Percentiles rank a stretch among this genome's conserved stretches.
These are phyloP conservation scores for Candida coleopterorum DNA, from an alignment of 805 yeast genomes.

Conservation along the genomic window DNA sequence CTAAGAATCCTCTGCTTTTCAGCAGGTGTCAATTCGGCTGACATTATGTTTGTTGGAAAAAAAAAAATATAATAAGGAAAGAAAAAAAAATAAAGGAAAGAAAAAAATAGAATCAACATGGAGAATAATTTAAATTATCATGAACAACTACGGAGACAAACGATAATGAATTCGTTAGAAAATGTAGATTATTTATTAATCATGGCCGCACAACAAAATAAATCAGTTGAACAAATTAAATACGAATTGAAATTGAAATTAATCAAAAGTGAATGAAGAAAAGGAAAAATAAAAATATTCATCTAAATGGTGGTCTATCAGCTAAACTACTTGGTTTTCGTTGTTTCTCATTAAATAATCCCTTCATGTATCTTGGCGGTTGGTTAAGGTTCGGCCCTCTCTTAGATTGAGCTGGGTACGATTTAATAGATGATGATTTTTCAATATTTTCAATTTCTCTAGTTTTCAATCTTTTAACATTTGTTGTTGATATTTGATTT, in stretches of 20 bases:
- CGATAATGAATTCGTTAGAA: conserved; percentile 35
- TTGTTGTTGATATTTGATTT: not conserved
- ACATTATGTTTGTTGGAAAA: not conserved
- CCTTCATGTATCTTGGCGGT: conserved; percentile 39
- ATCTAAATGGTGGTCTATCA: conserved; percentile 18
- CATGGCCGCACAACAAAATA: conserved; percentile 38
- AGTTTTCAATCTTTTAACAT: not conserved
- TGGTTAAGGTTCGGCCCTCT: conserved; percentile 37
- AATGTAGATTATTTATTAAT: conserved; percentile 34
- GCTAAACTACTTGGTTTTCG: conserved; percentile 1
- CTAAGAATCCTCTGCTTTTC: conserved; percentile 55
- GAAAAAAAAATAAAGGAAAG: not conserved
- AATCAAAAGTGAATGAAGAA: conserved; percentile 4
- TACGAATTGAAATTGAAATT: conserved; percentile 31
- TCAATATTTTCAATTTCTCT: not conserved
- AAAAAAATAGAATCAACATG: not conserved
- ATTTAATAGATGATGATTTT: conserved; percentile 17
- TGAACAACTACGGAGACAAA: conserved; percentile 28
- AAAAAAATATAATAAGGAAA: not conserved
- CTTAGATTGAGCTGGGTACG: conserved; percentile 24
- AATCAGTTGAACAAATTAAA: conserved; percentile 38
- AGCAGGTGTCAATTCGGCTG: conserved; percentile 37
- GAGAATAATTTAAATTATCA: conserved; percentile 13
- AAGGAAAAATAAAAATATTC: not conserved
- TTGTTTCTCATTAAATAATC: conserved; percentile 19